Base-by-base conservation (phyloP, 768 basidiomycete genomes). In the Udeniomyces megalosporus region DNA sequence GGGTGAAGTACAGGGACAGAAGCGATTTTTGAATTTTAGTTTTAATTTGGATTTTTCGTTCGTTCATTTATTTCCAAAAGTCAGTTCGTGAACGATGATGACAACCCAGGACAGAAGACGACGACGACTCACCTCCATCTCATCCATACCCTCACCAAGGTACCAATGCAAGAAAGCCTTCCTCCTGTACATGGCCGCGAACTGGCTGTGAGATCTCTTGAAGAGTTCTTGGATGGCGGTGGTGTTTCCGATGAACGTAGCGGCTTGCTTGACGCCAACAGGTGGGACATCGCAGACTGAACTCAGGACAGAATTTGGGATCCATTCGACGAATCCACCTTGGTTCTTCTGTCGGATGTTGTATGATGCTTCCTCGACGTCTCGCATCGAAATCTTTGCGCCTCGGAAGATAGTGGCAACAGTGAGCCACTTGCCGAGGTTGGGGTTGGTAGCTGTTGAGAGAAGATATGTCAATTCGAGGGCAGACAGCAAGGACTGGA, bases 81-180 rank as follows among this genome's bases (percentile, higher is more conserved):
- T n/a, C n/a, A n/a, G n/a, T n/a, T n/a, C n/a, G n/a, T n/a, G n/a
- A n/a, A n/a, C n/a, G n/a, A n/a, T n/a, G n/a, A n/a, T n/a, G n/a
- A n/a, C n/a, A n/a, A n/a, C n/a, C n/a, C n/a, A n/a, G n/a, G n/a
- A n/a, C n/a, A n/a, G n/a, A n/a, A n/a, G n/a, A n/a, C n/a, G 32
- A n/a, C 52, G 28, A 28, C 14, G 14, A 42, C 38, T 45, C 50
- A 61, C 42, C 46, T 55, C 51, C 52, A 61, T 55, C 73, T 77
- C 76, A 72, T 77, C 93, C 93, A 99, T 97, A 74, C 95, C 95
- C 79, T 97, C 95, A 74, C 93, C 90, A 31, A 92, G 96, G 76
- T 96, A 96, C 92, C 92, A 68, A 56, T 66, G 87, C 83, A 90
- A 81, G 82, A 91, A 91, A 28, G 92, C 92, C 79, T 96, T 96